These are phyloP conservation scores for Nitzschia inconspicua DNA, from an alignment of 108 stramenopile species.

Conservation along the genomic window DNA sequence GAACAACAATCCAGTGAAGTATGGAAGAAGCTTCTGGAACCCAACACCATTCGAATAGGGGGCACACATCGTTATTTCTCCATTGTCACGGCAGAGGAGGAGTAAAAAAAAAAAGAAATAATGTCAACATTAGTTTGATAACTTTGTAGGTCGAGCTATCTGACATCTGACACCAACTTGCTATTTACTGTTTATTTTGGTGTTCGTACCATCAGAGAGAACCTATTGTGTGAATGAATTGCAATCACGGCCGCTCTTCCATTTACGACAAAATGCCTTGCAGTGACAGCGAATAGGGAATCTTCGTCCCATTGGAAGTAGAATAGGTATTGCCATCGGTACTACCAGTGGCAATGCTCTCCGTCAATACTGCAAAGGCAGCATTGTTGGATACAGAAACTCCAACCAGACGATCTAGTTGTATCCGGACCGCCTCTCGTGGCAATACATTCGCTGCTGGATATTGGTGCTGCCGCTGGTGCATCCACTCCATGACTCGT, in stretches of 20 bases:
- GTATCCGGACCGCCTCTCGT: not conserved
- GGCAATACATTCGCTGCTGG: not conserved
- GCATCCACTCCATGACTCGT: conserved; percentile 8
- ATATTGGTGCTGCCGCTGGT: not conserved
- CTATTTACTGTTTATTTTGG: no score
- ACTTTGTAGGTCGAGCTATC: no score
- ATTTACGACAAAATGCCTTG: conserved; percentile 23
- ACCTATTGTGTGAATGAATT: not conserved
- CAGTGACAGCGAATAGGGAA: conserved; percentile 18
- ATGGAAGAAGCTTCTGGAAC: conserved; percentile 1
- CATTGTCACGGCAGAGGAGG: not conserved
- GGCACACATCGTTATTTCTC: conserved; percentile 12
- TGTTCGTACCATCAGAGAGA: no score
- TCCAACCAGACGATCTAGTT: not conserved
- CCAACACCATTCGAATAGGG: conserved; percentile 8
- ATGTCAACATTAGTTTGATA: no score
- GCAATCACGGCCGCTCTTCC: no score
- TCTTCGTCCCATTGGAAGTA: not conserved
- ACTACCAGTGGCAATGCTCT: not conserved
- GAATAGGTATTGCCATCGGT: not conserved
- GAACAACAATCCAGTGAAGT: not conserved
- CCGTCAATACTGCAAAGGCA: not conserved
- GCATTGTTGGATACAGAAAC: conserved; percentile 4
- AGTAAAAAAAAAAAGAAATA: no score
- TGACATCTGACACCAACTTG: no score